phyloP scores from a whole-genome alignment of 176 grass and related monocot species.

The Guadua angustifolia region DNA sequence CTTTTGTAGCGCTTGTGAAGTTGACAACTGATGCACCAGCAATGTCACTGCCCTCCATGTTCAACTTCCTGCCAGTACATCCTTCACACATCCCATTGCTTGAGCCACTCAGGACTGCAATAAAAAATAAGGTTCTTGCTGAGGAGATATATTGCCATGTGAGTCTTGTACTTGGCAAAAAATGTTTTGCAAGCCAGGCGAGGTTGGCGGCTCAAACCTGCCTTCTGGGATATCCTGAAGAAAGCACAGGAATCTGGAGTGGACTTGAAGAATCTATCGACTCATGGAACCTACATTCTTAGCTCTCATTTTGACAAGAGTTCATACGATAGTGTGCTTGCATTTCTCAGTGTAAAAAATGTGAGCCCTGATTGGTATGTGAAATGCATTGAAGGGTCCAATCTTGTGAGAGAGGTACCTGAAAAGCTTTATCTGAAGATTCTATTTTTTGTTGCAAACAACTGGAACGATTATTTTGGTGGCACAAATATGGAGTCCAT shows the following conservation, averaged over 20 bases:
- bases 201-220: conserved; percentile 49
- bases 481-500: conserved; percentile 50
- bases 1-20: too few relatives aligned
- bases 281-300: conserved; percentile 63
- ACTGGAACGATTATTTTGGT: conserved; percentile 45
- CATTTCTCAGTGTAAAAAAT: conserved; percentile 52
- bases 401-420: conserved; percentile 47
- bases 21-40: too few relatives aligned
- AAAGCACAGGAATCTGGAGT: conserved; percentile 45
- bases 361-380: conserved; percentile 62
- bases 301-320: conserved; percentile 61
- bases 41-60: too few relatives aligned
- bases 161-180: conserved; percentile 53
- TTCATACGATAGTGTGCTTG: conserved; percentile 44
- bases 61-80: too few relatives aligned
- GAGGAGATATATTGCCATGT: conserved; percentile 74
- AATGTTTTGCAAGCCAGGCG: conserved; percentile 67
- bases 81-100: too few relatives aligned
- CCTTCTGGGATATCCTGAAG: conserved; percentile 62
- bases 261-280: conserved; percentile 52
- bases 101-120: too few relatives aligned
- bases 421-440: conserved; percentile 67
- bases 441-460: conserved; percentile 50
- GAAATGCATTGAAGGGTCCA: conserved; percentile 63
- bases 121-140: too few relatives aligned